Conservation (phyloP, 768 basidiomycete genomes). For the Mycena rebaudengoi region DNA sequence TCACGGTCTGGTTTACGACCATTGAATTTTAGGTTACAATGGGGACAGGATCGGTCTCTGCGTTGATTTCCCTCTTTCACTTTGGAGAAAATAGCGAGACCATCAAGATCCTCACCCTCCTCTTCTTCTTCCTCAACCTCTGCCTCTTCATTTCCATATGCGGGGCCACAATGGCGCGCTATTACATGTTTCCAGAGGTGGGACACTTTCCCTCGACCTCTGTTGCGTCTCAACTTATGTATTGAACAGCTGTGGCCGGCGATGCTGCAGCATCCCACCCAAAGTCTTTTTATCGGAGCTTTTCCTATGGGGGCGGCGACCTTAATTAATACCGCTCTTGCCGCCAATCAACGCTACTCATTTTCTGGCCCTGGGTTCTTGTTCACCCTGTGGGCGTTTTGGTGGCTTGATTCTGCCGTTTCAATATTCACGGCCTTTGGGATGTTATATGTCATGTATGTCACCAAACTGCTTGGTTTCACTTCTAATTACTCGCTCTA, state of each 20-base stretch:
- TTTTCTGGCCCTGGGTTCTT: slow-evolving; percentile 61
- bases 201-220: neutral
- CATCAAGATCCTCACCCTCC: slow-evolving; percentile 49
- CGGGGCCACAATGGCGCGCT: slow-evolving; percentile 48
- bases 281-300: slow-evolving; percentile 55
- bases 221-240: neutral
- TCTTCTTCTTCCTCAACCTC: slow-evolving; percentile 57
- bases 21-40: slow-evolving; percentile 44
- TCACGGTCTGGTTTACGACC: neutral
- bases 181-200: slow-evolving; percentile 46
- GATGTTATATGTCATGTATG: slow-evolving; percentile 33
- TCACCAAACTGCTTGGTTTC: neutral
- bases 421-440: slow-evolving; percentile 46
- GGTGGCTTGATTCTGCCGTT: slow-evolving; percentile 69
- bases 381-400: slow-evolving; percentile 62
- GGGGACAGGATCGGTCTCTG: slow-evolving; percentile 62
- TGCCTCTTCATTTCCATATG: slow-evolving; percentile 55
- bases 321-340: slow-evolving; percentile 54
- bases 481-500: slow-evolving; percentile 22
- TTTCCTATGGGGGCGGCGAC: slow-evolving; percentile 64
- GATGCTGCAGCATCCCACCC: slow-evolving; percentile 58
- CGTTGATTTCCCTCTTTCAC: slow-evolving; percentile 57
- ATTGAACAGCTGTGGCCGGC: slow-evolving; percentile 43
- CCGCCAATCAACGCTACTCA: slow-evolving; percentile 46
- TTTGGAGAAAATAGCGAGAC: slow-evolving; percentile 49